Conservation (phyloP, 164 flowering plant genomes). For the Umbilicus rupestris region DNA sequence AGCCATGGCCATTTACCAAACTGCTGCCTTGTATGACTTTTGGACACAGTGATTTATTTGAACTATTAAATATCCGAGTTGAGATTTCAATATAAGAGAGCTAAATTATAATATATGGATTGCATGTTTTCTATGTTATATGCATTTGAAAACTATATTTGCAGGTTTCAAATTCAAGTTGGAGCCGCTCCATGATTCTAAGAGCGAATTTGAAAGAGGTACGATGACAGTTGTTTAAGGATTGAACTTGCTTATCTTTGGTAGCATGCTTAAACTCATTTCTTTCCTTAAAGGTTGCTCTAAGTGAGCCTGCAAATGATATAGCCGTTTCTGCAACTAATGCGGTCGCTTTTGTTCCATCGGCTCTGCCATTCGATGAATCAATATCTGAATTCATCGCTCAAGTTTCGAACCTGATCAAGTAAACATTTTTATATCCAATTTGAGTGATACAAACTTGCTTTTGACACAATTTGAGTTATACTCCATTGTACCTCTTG, state of each 20-base stretch:
- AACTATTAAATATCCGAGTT: background rate
- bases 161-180: conserved; percentile 25
- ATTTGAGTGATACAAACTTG: background rate
- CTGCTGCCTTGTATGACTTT: too few relatives aligned
- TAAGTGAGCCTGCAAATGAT: conserved; percentile 37
- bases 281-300: conserved; percentile 43
- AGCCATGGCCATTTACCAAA: too few relatives aligned
- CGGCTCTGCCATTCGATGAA: conserved; percentile 35
- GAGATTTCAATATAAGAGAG: background rate
- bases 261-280: conserved; percentile 20
- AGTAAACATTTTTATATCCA: conserved; percentile 20
- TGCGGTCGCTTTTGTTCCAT: conserved; percentile 18
- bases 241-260: conserved; percentile 20
- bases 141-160: background rate
- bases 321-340: conserved; percentile 20
- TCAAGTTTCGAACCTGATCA: conserved; percentile 59
- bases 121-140: background rate
- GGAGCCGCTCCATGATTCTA: conserved; percentile 22
- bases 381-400: conserved; percentile 44
- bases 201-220: conserved; percentile 54
- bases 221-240: conserved; percentile 23
- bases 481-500: conserved; percentile 1
- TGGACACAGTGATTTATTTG: too few relatives aligned
- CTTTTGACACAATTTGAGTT: background rate
- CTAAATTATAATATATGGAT: background rate